Evolutionary conservation across 2,329 filamentous ascomycete genomes (phyloP).

Genomic region (Ceratocystis smalleyi): DNA sequence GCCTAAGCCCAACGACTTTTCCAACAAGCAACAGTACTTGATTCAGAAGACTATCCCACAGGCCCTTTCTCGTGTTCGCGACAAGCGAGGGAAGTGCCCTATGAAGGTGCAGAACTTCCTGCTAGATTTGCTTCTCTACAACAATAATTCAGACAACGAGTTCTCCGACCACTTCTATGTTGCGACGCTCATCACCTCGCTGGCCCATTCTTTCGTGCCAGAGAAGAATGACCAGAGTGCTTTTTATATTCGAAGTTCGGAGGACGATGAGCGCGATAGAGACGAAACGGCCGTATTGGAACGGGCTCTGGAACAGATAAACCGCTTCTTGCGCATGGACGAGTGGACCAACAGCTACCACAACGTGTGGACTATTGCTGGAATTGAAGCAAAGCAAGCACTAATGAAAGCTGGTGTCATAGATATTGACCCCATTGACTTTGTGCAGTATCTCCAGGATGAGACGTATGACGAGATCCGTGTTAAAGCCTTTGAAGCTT

Average conservation of each 20-base stretch:
- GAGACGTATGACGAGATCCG: constrained; percentile 47
- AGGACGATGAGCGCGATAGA: constrained; percentile 29
- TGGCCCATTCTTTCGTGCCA: constrained; percentile 44
- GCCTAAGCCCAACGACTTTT: constrained; percentile 80
- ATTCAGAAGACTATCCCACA: constrained; percentile 71
- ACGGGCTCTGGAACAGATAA: constrained; percentile 45
- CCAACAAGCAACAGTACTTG: constrained; percentile 68
- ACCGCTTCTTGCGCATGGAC: constrained; percentile 50
- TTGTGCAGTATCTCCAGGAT: constrained; percentile 50
- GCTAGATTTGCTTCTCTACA: constrained; percentile 77
- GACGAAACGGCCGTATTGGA: constrained; percentile 36
- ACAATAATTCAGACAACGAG: constrained; percentile 82
- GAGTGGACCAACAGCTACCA: constrained; percentile 54
- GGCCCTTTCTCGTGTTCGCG: constrained; percentile 64
- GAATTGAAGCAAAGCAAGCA: constrained; percentile 43
- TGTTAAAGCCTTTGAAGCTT: constrained; percentile 48
- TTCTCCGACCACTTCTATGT: constrained; percentile 87
- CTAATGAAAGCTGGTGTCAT: constrained; percentile 52
- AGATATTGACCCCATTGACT: constrained; percentile 36
- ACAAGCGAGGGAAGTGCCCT: constrained; percentile 57
- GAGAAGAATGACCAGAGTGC: constrained; percentile 26
- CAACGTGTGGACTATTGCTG: constrained; percentile 49
- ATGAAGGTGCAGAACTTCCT: constrained; percentile 67
- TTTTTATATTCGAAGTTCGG: constrained; percentile 16
- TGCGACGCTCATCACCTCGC: constrained; percentile 53